Evolutionary conservation across 2,329 filamentous ascomycete species (phyloP), one percentile per base, ranked within the genome.

Genomic region (Fusarium sp.): DNA sequence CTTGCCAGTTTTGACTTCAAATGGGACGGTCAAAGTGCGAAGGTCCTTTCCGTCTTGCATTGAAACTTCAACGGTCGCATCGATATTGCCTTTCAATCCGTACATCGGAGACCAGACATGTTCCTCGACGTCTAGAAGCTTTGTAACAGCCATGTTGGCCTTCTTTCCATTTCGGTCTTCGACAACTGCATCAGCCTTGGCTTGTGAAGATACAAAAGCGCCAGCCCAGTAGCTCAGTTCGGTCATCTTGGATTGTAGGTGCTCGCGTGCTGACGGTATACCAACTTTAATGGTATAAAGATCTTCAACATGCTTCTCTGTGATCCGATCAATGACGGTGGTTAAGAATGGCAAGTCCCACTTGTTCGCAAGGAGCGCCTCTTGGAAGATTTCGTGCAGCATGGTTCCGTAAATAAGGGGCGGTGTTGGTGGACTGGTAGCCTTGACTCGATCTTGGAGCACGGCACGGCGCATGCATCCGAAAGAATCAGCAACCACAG

Each of bases 41-140:
- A 84, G 80, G 30, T 87, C 84, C n/a, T 86, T 82, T 26, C 89
- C 88, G 59, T 97, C 91, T 58, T 88, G 84, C 84, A 98, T 92
- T 1, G 88, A 89, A 18, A 96, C 91, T 81, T 99, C 93, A 2
- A 99, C 92, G 1, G 96, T 98, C 28, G 96, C 96, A 81, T 99
- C 96, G 63, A 99, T 96, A 74, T 98, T 99, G 30, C 96, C 96
- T 79, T 99, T 99, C 18, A 99, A 84, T 1, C 96, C 96, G 77
- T 97, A 99, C 89, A 94, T 95, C 1, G 96, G 96, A 9, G 95
- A 98, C 96, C 96, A 99, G 28, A 99, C 90, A 77, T 98, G 96
- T 79, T 99, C 96, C 78, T 99, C 96, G 12, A 99, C 93, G 77
- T 98, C 96, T 16, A 99, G 90, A 28, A 99, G 84, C 77, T 98